Evolutionary conservation across 2,329 filamentous ascomycete genomes (phyloP), one percentile per base, ranked within the genome.

Genomic region (Colletotrichum lentis): DNA sequence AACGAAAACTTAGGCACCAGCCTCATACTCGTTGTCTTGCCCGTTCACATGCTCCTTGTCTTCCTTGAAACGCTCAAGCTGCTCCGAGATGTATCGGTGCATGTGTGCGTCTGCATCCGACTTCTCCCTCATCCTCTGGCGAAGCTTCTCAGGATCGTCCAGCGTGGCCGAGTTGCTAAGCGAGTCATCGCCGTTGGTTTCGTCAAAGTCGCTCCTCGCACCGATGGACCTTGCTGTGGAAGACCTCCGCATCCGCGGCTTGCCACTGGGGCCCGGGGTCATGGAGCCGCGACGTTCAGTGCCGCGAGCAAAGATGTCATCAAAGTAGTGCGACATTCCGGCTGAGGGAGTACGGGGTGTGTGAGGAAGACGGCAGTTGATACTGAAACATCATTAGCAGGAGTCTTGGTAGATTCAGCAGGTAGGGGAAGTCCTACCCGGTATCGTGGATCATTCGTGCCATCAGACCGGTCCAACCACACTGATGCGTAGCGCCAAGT

Each of bases 381-480:
- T 86, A 72, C 92, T 95, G 72, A 18, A 27, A 12, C 5, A 20
- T 41, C 52, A 7, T 50, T 47, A 62, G 59, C 6, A 59, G 10
- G 2, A 16, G 37, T 31, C 7, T n/a, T 47, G 14, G 58, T 10
- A 55, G 22, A 47, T 52, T 5, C 8, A 10, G 44, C 6, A 46
- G 35, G 18, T 24, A 35, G 37, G 55, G 6, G 63, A 37, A 71
- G 35, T 81, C 90, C 83, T 89, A 96, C 92, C 94, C 95, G 73
- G 95, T 97, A 76, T 98, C 96, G 74, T 98, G 95, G 69, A 98
- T 98, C 88, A 98, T 92, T 80, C 96, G 94, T 31, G 95, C 95
- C 77, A 98, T 94, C 72, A 98, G 80, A 27, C 95, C 95, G 44
- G 95, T 97, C 95, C 96, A 98, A 57, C 95, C 95, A 76, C 93